Base-by-base conservation (phyloP, 1,284 basidiomycete species). In the Cystobasidiaceae sp. region DNA sequence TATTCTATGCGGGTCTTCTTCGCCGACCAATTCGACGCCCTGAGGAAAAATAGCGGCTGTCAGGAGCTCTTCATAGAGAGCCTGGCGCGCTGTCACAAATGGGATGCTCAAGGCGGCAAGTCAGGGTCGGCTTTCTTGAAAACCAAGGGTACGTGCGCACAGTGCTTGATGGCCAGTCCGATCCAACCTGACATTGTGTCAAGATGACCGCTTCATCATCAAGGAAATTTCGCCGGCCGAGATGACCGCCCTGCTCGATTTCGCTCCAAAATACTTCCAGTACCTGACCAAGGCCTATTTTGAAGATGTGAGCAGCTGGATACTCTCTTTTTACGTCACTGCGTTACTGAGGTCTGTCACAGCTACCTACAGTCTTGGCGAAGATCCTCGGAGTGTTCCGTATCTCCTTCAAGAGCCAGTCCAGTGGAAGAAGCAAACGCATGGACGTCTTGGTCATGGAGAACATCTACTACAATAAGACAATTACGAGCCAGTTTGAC, bases 311-410 rank as follows among this genome's bases (percentile, higher is more conserved):
- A 32, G 68, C 37, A 8, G 13, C 19, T 6, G 6, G 0, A 41
- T 27, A 4, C 23, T 44, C 6, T 2, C 7, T 8, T 15, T 33
- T 2, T 8, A 15, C 3, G 11, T 15, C 9, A 21, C 4, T 8
- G 19, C 1, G 17, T 2, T 9, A 3, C 30, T 9, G 44, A 59
- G 33, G 6, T 2, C 11, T 9, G 6, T 27, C 1, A 4, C 66
- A 94, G 86, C 88, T 92, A 13, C 93, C 93, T 0, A 97, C 93
- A 0, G 82, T 97, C 0, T 81, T 99, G 21, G 94, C 94, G 37
- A 98, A 98, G 80, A 89, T 97, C 63, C 97, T 97, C 71, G 96
- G 96, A 0, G 94, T 93, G 74, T 99, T 91, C 79, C 93, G 97
- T 73, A 84, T 99, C 68, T 92, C 90, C 1, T 93, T 93, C 79